phyloP scores from a whole-genome alignment of 129 eudicot genomes.

The Sambucus nigra region DNA sequence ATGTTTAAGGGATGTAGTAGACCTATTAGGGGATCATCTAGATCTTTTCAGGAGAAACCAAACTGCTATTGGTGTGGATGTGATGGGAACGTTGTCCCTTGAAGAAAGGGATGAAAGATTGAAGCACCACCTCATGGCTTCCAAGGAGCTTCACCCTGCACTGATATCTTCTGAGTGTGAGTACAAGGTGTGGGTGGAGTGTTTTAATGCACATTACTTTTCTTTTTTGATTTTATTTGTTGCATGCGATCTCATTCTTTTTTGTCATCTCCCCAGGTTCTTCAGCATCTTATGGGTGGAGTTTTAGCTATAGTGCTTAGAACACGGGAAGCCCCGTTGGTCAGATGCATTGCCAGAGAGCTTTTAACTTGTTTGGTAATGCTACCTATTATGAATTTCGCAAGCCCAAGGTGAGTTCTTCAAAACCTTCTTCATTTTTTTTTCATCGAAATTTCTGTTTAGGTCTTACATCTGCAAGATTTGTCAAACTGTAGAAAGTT shows the following conservation, averaged over 20 bases:
- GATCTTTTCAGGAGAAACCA: conserved; percentile 93
- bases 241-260: conserved; percentile 22
- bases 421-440: background rate
- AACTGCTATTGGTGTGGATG: conserved; percentile 75
- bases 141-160: conserved; percentile 95
- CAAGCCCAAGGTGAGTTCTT: conserved; percentile 73
- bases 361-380: conserved; percentile 81
- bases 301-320: conserved; percentile 72
- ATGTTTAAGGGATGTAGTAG: conserved; percentile 69
- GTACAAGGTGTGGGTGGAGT: conserved; percentile 94
- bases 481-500: background rate
- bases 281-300: conserved; percentile 80
- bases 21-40: conserved; percentile 76
- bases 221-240: conserved; percentile 1
- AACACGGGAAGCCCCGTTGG: conserved; percentile 90
- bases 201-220: conserved; percentile 15
- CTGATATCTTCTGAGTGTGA: conserved; percentile 87
- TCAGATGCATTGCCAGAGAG: conserved; percentile 88
- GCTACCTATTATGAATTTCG: conserved; percentile 89
- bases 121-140: conserved; percentile 76
- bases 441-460: too few species aligned
- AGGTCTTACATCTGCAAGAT: background rate
- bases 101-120: conserved; percentile 98
- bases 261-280: conserved; percentile 37
- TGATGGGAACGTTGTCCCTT: conserved; percentile 84